These are phyloP conservation scores for Combretum micranthum DNA, from an alignment of 345 rosid genomes.

Conservation along the genomic window DNA sequence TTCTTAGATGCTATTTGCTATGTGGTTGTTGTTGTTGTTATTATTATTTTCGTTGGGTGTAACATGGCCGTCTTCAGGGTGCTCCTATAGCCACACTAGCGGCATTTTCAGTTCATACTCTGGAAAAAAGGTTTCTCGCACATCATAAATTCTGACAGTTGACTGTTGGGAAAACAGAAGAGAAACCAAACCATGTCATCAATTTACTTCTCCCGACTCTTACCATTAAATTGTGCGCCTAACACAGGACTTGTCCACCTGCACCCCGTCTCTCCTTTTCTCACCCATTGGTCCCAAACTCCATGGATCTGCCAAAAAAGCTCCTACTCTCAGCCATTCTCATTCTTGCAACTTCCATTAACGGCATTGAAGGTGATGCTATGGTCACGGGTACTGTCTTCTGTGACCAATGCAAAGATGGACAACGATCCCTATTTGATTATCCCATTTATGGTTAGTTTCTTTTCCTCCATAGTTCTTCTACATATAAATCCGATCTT, in stretches of 20 bases:
- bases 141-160: conserved; percentile 50
- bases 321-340: conserved; percentile 34
- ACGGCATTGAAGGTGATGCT: conserved; percentile 45
- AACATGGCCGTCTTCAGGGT: too few species aligned
- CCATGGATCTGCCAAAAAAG: conserved; percentile 36
- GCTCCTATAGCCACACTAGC: too few species aligned
- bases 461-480: not conserved
- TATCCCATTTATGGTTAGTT: conserved; percentile 37
- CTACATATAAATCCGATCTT: not conserved
- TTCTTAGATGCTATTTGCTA: too few species aligned
- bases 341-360: conserved; percentile 38
- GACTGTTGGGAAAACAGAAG: conserved; percentile 30
- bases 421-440: conserved; percentile 61
- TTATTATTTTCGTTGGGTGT: too few species aligned
- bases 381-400: conserved; percentile 65
- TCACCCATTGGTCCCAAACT: conserved; percentile 1
- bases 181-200: too few species aligned
- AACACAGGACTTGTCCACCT: too few species aligned
- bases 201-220: too few species aligned
- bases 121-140: conserved; percentile 6
- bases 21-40: too few species aligned
- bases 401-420: conserved; percentile 95
- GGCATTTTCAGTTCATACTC: conserved; percentile 4
- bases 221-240: too few species aligned
- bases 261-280: not conserved